These are phyloP conservation scores for Ettlia oleoabundans DNA, from an alignment of 139 green algal genomes.

Conservation along the genomic window DNA sequence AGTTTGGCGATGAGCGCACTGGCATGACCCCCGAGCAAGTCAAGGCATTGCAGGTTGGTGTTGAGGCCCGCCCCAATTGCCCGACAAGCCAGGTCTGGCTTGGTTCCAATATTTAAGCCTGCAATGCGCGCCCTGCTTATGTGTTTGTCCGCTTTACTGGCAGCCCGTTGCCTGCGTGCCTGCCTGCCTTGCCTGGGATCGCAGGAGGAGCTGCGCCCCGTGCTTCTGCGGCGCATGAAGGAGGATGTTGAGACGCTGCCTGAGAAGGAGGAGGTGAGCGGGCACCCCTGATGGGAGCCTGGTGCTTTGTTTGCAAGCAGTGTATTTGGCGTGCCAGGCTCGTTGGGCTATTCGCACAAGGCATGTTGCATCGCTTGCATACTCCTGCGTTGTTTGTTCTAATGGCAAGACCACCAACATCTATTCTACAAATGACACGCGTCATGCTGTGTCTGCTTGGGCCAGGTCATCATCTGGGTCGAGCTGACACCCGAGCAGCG, in stretches of 20 bases:
- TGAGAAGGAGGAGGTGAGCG: conserved; percentile 94
- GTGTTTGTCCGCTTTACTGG: too few species aligned
- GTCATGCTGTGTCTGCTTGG: not conserved
- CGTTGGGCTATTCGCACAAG: too few species aligned
- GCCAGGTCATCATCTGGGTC: conserved; percentile 46
- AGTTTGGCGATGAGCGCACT: conserved; percentile 51
- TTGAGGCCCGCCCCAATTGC: conserved; percentile 4
- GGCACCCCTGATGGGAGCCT: conserved; percentile 55
- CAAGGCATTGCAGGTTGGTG: conserved; percentile 47
- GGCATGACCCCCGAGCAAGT: conserved; percentile 70
- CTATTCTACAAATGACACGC: too few species aligned
- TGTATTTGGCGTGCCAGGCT: too few species aligned
- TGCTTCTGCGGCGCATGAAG: conserved; percentile 96
- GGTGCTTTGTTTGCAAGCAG: too few species aligned
- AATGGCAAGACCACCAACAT: too few species aligned
- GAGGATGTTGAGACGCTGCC: conserved; percentile 96
- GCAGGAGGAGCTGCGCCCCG: conserved; percentile 76
- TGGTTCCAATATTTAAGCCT: too few species aligned
- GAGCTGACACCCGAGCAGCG: conserved; percentile 88
- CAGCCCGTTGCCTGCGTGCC: too few species aligned
- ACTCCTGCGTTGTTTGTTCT: too few species aligned
- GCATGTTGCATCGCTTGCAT: too few species aligned
- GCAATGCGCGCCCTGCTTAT: too few species aligned
- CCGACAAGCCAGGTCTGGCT: conserved; percentile 4
- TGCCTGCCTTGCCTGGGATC: too few species aligned